Evolutionary conservation across 2,329 filamentous ascomycete genomes (phyloP).

Genomic region (Mariannaea elegans): DNA sequence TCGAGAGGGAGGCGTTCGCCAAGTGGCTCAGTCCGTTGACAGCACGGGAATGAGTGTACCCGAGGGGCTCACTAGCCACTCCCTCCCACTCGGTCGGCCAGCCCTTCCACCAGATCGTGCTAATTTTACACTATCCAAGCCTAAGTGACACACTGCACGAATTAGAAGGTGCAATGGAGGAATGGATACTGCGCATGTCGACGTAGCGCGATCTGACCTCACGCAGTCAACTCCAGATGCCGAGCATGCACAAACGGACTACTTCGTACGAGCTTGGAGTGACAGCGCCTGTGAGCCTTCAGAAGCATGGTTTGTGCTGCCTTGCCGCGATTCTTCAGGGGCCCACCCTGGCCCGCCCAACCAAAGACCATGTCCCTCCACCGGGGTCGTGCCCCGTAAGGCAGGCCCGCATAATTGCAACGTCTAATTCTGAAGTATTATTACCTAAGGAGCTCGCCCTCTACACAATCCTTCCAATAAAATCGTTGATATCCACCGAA

Average conservation of each 20-base stretch:
- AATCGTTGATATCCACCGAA: not conserved
- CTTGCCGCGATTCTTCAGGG: slow-evolving; percentile 18
- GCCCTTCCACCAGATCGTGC: not conserved
- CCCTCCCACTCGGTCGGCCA: not conserved
- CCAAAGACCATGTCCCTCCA: slow-evolving; percentile 11
- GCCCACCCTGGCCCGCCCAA: slow-evolving; percentile 2
- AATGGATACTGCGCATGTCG: no score
- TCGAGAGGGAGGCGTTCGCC: slow-evolving; percentile 6
- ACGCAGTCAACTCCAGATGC: no score
- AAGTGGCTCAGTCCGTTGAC: slow-evolving; percentile 15
- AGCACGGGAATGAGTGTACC: slow-evolving; percentile 2
- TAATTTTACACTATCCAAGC: slow-evolving; percentile 1
- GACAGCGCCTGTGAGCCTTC: not conserved
- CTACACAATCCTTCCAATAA: slow-evolving; percentile 5
- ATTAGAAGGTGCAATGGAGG: not conserved
- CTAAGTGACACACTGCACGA: no score
- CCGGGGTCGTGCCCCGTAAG: slow-evolving; percentile 9
- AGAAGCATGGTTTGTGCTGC: slow-evolving; percentile 13
- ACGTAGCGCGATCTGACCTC: not conserved
- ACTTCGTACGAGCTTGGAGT: not conserved
- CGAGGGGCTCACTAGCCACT: slow-evolving; percentile 10
- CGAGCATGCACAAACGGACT: not conserved
- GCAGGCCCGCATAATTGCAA: not conserved
- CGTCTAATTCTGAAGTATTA: not conserved
- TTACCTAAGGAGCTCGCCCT: not conserved